A percentile compares a stretch with the other conserved stretches of the same genome.
Evolutionary conservation across 805 yeast species (phyloP).

Genomic region (Yamadazyma laniorum): DNA sequence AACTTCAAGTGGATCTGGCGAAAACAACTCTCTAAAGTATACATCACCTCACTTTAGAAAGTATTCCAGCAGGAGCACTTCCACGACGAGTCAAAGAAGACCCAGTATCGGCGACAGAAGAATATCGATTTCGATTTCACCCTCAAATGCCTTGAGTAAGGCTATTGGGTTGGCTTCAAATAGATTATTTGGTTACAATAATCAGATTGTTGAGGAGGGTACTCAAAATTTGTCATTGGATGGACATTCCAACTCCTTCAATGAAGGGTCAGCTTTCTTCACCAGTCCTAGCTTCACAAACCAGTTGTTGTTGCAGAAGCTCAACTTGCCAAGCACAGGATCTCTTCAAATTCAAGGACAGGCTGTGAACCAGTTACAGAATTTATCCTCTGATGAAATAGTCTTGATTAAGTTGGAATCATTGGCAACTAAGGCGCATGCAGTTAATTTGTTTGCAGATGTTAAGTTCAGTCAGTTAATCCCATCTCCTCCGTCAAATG

Average conservation of each 20-base stretch:
- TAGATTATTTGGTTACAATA: conserved; percentile 64
- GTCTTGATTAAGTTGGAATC: conserved; percentile 56
- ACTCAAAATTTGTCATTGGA: conserved; percentile 5
- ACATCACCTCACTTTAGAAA: conserved; percentile 16
- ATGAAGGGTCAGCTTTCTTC: conserved; percentile 17
- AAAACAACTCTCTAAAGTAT: conserved; percentile 9
- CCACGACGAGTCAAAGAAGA: conserved; percentile 46
- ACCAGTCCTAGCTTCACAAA: conserved; percentile 35
- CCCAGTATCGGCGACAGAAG: conserved; percentile 64
- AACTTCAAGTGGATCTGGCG: conserved; percentile 18
- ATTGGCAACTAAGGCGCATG: conserved; percentile 87
- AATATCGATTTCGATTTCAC: conserved; percentile 67
- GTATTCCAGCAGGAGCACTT: conserved; percentile 13
- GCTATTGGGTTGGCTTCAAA: conserved; percentile 88
- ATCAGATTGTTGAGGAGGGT: conserved; percentile 5
- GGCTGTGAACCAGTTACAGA: conserved; percentile 9
- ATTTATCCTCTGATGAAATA: conserved; percentile 28
- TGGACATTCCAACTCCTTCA: conserved; percentile 11
- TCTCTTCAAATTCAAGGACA: conserved; percentile 13
- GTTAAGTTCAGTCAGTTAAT: conserved; percentile 83
- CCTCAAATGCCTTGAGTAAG: conserved; percentile 83
- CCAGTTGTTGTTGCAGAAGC: conserved; percentile 33
- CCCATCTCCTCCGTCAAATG: conserved; percentile 64
- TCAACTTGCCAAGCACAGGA: conserved; percentile 29
- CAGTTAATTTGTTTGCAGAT: conserved; percentile 84